phyloP scores from a whole-genome alignment of 148 eudicot genomes.

The Pharnaceum exiguum region DNA sequence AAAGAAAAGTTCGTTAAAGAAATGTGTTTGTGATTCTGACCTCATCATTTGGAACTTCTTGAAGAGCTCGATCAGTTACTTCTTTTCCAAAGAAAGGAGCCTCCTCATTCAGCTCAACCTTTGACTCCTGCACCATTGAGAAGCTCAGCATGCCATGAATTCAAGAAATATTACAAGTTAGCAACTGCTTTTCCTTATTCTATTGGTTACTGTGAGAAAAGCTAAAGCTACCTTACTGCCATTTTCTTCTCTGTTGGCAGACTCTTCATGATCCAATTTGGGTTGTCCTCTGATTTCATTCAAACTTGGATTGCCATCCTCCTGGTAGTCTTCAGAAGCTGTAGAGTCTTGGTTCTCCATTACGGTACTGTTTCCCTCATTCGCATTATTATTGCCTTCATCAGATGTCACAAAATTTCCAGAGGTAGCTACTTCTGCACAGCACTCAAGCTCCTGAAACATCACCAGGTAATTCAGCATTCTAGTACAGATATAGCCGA shows the following conservation, averaged over 20 bases:
- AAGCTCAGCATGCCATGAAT: too few relatives aligned
- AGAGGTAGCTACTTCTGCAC: background rate
- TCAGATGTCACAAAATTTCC: background rate
- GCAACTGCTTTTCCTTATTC: too few relatives aligned
- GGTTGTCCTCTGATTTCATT: too few relatives aligned
- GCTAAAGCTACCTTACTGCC: too few relatives aligned
- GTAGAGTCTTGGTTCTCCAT: background rate
- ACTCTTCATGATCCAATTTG: too few relatives aligned
- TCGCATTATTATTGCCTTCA: background rate
- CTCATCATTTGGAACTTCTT: background rate
- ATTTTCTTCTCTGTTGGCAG: too few relatives aligned
- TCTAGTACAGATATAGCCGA: background rate
- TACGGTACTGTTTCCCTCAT: background rate
- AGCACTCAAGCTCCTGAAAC: background rate
- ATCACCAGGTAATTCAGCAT: background rate
- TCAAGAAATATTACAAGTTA: too few relatives aligned
- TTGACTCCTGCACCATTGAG: too few relatives aligned
- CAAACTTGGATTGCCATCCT: background rate
- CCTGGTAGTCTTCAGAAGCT: background rate
- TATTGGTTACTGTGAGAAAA: too few relatives aligned
- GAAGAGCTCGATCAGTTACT: background rate
- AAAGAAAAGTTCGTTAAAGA: background rate
- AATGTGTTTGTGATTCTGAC: background rate
- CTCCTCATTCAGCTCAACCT: background rate
- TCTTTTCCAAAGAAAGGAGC: background rate